phyloP scores from a whole-genome alignment of 2,329 filamentous ascomycete species.

The Aquanectria penicillioides region DNA sequence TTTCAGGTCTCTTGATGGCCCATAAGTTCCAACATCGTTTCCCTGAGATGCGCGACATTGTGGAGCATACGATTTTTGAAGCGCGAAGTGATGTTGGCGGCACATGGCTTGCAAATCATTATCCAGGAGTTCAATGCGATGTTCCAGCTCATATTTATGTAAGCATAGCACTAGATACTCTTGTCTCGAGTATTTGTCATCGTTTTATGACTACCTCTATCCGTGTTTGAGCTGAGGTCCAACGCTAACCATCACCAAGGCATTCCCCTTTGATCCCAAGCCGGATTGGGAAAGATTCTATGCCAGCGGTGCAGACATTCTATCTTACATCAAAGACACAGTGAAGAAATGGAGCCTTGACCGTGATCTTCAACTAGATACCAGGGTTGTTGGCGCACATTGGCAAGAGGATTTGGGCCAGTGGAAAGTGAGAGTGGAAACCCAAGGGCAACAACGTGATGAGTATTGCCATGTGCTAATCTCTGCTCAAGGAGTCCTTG shows the following conservation, averaged over 20 bases:
- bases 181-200: background rate
- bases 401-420: slow-evolving; percentile 32
- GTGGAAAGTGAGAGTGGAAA: slow-evolving; percentile 36
- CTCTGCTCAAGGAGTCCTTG: slow-evolving; percentile 35
- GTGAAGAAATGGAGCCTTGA: slow-evolving; percentile 56
- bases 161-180: background rate
- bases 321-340: slow-evolving; percentile 59
- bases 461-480: slow-evolving; percentile 36
- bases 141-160: slow-evolving; percentile 36
- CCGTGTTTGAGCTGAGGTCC: too few relatives aligned
- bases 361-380: slow-evolving; percentile 47
- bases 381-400: slow-evolving; percentile 41
- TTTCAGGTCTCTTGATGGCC: slow-evolving; percentile 47
- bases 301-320: slow-evolving; percentile 65
- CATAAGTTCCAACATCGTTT: slow-evolving; percentile 49
- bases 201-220: too few relatives aligned
- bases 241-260: slow-evolving; percentile 23
- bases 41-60: slow-evolving; percentile 41
- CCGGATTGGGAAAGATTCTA: slow-evolving; percentile 68
- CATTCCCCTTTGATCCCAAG: slow-evolving; percentile 65
- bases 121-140: slow-evolving; percentile 36
- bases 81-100: slow-evolving; percentile 44
- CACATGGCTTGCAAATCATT: slow-evolving; percentile 47
- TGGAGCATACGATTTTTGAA: slow-evolving; percentile 45
- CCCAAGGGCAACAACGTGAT: slow-evolving; percentile 21